Base-by-base conservation (phyloP, 169 alveolate species). In the Perkinsus marinus region DNA sequence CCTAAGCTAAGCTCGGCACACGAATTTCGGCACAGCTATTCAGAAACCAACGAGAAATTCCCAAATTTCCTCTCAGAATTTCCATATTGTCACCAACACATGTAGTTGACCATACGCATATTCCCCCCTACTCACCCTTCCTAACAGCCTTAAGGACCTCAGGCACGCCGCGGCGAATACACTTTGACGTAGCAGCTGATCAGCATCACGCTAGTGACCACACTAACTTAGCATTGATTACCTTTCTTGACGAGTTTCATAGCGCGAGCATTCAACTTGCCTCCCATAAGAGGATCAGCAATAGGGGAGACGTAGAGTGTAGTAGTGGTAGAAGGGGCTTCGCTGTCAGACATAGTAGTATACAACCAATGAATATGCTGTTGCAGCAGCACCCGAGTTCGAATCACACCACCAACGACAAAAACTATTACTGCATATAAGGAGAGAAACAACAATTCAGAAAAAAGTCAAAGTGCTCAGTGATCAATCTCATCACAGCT, bases 71-170 rank as follows among this genome's bases (percentile, higher is more conserved):
- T n/a, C n/a, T n/a, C n/a, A n/a, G n/a, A n/a, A n/a, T n/a, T n/a
- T n/a, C n/a, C n/a, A n/a, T n/a, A n/a, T n/a, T n/a, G n/a, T n/a
- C n/a, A n/a, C n/a, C n/a, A n/a, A n/a, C n/a, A n/a, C n/a, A n/a
- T n/a, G n/a, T n/a, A n/a, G n/a, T n/a, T n/a, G n/a, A n/a, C n/a
- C n/a, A 79, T 91, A 90, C 92, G 91, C 94, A 94, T 95, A 39
- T 92, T 91, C 13, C 89, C 90, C 39, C 9, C 22, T 0, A 34
- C 2, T 26, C 90, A 30, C 98, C 98, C 94, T 98, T 98, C 90
- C 99, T 94, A 39, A 98, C 93, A 68, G 98, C 97, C 93, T 98
- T 98, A 37, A 98, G 98, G 22, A 98, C 99, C 93, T 98, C 99
- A 91, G 95, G 97, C 37, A 98, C 99, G 79, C 99, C 99, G 89